phyloP scores from a whole-genome alignment of 2,329 filamentous ascomycete genomes.

The Botrytis cinerea region DNA sequence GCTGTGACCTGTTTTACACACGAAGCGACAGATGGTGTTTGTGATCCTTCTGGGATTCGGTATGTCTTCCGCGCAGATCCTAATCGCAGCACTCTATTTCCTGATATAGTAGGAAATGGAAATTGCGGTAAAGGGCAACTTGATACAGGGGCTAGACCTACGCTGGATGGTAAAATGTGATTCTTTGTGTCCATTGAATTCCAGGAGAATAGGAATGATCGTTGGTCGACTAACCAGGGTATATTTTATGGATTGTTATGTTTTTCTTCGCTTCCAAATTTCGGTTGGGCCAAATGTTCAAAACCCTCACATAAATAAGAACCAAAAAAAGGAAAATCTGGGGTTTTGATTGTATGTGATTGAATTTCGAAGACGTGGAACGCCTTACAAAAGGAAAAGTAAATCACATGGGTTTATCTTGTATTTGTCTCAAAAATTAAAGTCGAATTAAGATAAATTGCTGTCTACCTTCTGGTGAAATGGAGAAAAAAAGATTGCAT shows the following conservation, averaged over 20 bases:
- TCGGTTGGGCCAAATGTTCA: background rate
- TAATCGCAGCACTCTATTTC: background rate
- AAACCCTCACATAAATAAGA: background rate
- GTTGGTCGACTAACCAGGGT: background rate
- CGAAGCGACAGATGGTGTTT: background rate
- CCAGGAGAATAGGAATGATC: background rate
- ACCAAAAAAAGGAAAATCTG: background rate
- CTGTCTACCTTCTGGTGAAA: background rate
- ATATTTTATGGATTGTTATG: fast-evolving
- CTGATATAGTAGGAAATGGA: background rate
- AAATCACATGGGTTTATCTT: background rate
- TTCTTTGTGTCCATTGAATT: background rate
- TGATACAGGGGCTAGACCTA: background rate
- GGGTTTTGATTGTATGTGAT: background rate
- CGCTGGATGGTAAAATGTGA: background rate
- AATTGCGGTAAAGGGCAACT: background rate
- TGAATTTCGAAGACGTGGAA: background rate
- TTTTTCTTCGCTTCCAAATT: background rate
- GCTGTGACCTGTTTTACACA: background rate
- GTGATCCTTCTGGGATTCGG: background rate
- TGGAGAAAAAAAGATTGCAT: background rate
- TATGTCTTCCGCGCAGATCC: background rate
- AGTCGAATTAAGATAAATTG: background rate
- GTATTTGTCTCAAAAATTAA: background rate
- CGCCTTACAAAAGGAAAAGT: background rate